phyloP scores from a whole-genome alignment of 768 basidiomycete species.

The Panellus pusillus region DNA sequence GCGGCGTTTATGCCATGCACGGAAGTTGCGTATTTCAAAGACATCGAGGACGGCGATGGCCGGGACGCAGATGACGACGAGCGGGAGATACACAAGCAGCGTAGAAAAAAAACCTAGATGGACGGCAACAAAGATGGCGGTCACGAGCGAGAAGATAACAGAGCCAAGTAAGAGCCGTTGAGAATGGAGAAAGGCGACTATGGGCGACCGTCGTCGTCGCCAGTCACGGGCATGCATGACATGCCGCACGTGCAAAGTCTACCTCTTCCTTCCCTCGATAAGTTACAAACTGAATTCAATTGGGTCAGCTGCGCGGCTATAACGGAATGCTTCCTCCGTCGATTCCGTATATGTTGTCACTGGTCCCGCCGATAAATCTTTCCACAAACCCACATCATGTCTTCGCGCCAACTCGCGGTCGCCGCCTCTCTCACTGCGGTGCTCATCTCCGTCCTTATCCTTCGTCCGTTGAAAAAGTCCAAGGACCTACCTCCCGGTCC shows the following conservation, averaged over 20 bases:
- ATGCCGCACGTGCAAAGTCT: no score
- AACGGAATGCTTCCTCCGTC: no score
- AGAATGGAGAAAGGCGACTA: slow-evolving; percentile 11
- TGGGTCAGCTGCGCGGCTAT: no score
- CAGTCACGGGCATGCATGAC: not conserved
- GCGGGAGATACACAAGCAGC: slow-evolving; percentile 20
- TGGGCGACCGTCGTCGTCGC: slow-evolving; percentile 15
- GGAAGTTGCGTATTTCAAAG: slow-evolving; percentile 7
- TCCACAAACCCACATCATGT: no score
- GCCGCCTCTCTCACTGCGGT: not conserved
- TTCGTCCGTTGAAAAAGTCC: slow-evolving; percentile 5
- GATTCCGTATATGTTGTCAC: no score
- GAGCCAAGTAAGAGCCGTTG: slow-evolving; percentile 16
- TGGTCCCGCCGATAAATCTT: no score
- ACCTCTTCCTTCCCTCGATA: no score
- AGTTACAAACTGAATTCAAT: no score
- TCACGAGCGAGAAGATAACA: slow-evolving; percentile 16
- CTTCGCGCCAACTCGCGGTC: no score
- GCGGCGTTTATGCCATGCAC: slow-evolving; percentile 17
- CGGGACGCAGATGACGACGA: slow-evolving; percentile 21
- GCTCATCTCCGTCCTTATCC: not conserved
- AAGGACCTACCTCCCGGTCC: slow-evolving; percentile 19
- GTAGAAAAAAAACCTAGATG: slow-evolving; percentile 24
- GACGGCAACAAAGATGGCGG: slow-evolving; percentile 16
- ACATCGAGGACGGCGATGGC: slow-evolving; percentile 13